Percentiles rank a stretch among this genome's conserved stretches.
Evolutionary conservation across 2,329 filamentous ascomycete genomes (phyloP).

Genomic region (Diaporthe australafricana): DNA sequence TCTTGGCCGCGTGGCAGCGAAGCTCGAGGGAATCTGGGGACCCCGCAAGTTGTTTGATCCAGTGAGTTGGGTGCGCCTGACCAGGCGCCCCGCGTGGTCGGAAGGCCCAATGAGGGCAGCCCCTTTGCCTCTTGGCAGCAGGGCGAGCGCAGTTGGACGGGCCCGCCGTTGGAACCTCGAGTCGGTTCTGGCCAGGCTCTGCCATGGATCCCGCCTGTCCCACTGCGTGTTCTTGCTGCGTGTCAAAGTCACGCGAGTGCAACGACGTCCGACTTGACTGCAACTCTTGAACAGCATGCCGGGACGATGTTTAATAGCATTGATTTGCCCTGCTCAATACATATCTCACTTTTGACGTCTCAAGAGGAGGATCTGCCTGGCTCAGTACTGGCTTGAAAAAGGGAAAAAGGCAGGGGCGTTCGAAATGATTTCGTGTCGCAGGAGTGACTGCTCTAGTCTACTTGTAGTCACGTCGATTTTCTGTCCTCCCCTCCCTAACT

Average conservation of each 20-base stretch:
- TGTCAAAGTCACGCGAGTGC: constrained; percentile 12
- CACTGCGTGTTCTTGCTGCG: constrained; percentile 2
- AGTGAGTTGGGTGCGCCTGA: constrained; percentile 22
- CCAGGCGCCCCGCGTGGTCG: background rate
- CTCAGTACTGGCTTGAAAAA: background rate
- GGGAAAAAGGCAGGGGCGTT: too few species aligned
- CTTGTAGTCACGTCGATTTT: background rate
- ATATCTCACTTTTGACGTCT: background rate
- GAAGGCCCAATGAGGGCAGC: background rate
- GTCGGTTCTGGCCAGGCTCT: constrained; percentile 13
- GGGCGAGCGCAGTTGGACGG: background rate
- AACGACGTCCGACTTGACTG: constrained; percentile 10
- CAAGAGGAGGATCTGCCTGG: background rate
- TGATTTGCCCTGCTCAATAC: background rate
- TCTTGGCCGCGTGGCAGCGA: constrained; percentile 24
- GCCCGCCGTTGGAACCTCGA: background rate
- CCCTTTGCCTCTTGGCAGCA: constrained; percentile 10
- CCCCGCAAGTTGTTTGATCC: constrained; percentile 22
- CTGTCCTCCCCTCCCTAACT: too few species aligned
- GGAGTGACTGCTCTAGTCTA: background rate
- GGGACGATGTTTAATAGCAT: background rate
- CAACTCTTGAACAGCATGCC: constrained; percentile 12
- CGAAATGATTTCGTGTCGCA: background rate
- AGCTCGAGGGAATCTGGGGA: constrained; percentile 10
- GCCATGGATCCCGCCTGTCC: background rate